Conservation (phyloP, 805 yeast species). For the Yueomyces sinensis region DNA sequence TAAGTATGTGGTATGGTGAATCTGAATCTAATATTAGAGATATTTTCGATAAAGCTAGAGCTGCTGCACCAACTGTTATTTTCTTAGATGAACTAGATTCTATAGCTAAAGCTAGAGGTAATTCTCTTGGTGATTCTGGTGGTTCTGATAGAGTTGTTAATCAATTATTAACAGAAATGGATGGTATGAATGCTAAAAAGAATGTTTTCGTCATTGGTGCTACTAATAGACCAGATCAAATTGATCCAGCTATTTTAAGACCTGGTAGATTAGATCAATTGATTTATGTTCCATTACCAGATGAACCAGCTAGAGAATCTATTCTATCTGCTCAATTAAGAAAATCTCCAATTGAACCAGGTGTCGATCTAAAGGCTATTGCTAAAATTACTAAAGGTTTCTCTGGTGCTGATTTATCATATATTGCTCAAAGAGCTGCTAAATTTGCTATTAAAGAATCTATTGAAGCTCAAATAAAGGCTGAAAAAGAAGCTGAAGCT, state of each 20-base stretch:
- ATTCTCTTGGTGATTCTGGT: slow-evolving; percentile 89
- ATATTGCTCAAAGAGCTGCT: slow-evolving; percentile 97
- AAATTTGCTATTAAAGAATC: slow-evolving; percentile 97
- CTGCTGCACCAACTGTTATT: slow-evolving; percentile 99
- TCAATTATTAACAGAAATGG: slow-evolving; percentile 96
- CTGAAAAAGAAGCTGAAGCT: slow-evolving; percentile 24
- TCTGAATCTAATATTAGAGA: slow-evolving; percentile 96
- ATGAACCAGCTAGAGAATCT: slow-evolving; percentile 84
- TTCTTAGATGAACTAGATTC: slow-evolving; percentile 97
- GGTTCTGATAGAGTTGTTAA: slow-evolving; percentile 97
- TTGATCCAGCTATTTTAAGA: slow-evolving; percentile 95
- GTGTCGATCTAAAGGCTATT: slow-evolving; percentile 74
- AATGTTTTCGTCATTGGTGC: slow-evolving; percentile 99
- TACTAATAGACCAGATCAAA: slow-evolving; percentile 98
- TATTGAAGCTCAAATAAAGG: slow-evolving; percentile 63
- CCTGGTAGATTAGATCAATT: slow-evolving; percentile 99
- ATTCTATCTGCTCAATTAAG: slow-evolving; percentile 92
- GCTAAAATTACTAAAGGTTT: slow-evolving; percentile 94
- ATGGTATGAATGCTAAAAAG: slow-evolving; percentile 99
- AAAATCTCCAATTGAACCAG: slow-evolving; percentile 98
- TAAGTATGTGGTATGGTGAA: slow-evolving; percentile 99
- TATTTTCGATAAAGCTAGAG: slow-evolving; percentile 95
- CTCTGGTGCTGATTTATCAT: slow-evolving; percentile 97
- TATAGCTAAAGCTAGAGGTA: slow-evolving; percentile 97
- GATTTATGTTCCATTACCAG: slow-evolving; percentile 97